Evolutionary conservation across 495 filamentous ascomycete genomes (phyloP), one percentile per base, ranked within the genome.

Genomic region (Lasiosphaeria hispida): DNA sequence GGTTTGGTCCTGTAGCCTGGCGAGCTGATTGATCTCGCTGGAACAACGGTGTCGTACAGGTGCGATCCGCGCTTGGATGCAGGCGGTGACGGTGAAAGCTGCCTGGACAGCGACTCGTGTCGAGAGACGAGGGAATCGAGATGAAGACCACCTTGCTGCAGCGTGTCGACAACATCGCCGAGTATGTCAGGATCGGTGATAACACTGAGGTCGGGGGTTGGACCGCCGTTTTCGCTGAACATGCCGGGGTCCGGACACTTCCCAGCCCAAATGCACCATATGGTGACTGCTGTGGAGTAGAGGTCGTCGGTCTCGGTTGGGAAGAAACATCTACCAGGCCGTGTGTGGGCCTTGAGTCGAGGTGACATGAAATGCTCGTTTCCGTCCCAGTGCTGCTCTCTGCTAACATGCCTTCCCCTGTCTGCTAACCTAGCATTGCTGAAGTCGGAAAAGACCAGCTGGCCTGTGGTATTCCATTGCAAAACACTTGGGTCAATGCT

Each of bases 231-330:
- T 3, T 14, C 43, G 34, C 14, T 48, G 43, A 57, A 57, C 43
- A 57, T 48, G 11, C 33, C 43, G 4, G 7, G 15, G 3, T 47
- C 42, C 10, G 53, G 53, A 7, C 19, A 30, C 35, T 35, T 42
- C 1, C 53, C 42, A 11, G 53, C 53, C 53, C 53, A 57, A 8
- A 57, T 18, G 35, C 42, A 48, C 53, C 53, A 57, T 9, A 57
- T 39, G 3, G 53, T 57, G n/a, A 57, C 42, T 5, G 53, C 33
- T 34, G 48, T 39, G 4, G 53, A 42, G 53, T 39, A 57, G 8
- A 57, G 35, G 35, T 57, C 53, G 17, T 57, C 53, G 10, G 33
- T 18, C 35, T 57, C 43, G 35, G 43, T 48, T 3, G 53, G 42
- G 17, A 57, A 11, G 18, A 57, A 45, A 15, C 43, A 36, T 14